Evolutionary conservation across 2,329 filamentous ascomycete genomes (phyloP), one percentile per base, ranked within the genome.

Genomic region (Penicillium decumbens): DNA sequence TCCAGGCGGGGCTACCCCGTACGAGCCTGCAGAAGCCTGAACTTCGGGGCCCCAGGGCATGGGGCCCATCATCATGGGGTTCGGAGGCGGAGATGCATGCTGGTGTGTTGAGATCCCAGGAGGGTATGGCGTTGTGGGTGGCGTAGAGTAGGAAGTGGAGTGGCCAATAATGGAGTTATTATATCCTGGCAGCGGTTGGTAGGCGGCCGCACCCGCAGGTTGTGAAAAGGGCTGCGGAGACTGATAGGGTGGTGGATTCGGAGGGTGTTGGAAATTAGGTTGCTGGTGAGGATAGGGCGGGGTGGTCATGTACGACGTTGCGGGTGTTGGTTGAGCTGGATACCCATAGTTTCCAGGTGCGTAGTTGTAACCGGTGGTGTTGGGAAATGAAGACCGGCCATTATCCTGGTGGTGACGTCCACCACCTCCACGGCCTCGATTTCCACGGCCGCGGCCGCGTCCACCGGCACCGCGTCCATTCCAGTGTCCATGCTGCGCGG

Each of bases 1-100:
- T 25, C 59, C 60, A 30, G 65, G 66, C 50, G 69, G 66, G 60
- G 61, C 61, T 39, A 61, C 56, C 51, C 66, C 61, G 67, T 74
- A 74, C 67, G 73, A 71, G 67, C 74, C 74, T 60, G 77, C 71
- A 41, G 74, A 69, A 41, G 74, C 70, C 49, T 78, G 72, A 45
- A 68, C 69, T 42, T 80, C 78, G 65, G 79, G 79, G 3, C 77
- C 77, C 71, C 80, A 79, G 47, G 74, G 74, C 55, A 81, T 77
- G 2, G 77, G 77, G 0, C 76, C 80, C 80, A 77, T 79, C 58
- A 75, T 70, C 63, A 76, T 66, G 50, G 72, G 55, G 51, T 66
- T 61, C 27, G 47, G 51, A 15, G 60, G 44, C 9, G 53, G 58
- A 3, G 59, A 50, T 9, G 46, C 47, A 56, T 61, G 65, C 15